These are phyloP conservation scores for Colletotrichum orbiculare DNA, from an alignment of 2,329 filamentous ascomycete species.

Conservation along the genomic window DNA sequence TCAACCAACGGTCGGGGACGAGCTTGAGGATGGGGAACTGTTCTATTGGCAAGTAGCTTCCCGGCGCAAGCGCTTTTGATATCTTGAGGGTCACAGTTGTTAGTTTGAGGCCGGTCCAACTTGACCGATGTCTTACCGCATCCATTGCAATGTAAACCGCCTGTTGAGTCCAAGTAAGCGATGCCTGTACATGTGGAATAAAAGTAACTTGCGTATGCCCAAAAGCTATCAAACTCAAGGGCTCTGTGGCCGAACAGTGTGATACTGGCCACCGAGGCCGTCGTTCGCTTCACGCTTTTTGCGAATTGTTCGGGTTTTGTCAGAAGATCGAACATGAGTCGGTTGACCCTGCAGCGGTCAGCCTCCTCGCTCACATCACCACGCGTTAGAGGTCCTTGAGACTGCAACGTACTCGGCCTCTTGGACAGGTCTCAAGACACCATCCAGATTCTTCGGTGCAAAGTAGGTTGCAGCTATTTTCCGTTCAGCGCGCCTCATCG, in stretches of 20 bases:
- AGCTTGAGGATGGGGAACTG: conserved; percentile 56
- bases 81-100: background rate
- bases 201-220: conserved; percentile 7
- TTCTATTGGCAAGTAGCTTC: conserved; percentile 61
- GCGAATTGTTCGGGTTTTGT: conserved; percentile 12
- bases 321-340: conserved; percentile 21
- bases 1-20: conserved; percentile 54
- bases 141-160: conserved; percentile 16
- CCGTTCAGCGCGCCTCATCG: conserved; percentile 57
- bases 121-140: background rate
- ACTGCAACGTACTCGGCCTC: conserved; percentile 55
- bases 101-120: background rate
- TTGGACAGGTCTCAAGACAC: conserved; percentile 52
- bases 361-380: conserved; percentile 6
- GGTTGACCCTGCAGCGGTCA: background rate
- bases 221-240: conserved; percentile 12
- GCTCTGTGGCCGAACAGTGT: conserved; percentile 17
- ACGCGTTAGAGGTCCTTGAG: background rate
- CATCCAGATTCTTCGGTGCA: conserved; percentile 56
- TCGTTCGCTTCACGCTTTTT: conserved; percentile 13
- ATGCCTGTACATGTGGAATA: fast-evolving
- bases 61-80: conserved; percentile 56
- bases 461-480: conserved; percentile 57
- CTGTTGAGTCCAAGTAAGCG: background rate
- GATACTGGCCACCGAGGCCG: conserved; percentile 19